Base-by-base conservation (phyloP, 1,139 yeast genomes). In the Candida sp. region DNA sequence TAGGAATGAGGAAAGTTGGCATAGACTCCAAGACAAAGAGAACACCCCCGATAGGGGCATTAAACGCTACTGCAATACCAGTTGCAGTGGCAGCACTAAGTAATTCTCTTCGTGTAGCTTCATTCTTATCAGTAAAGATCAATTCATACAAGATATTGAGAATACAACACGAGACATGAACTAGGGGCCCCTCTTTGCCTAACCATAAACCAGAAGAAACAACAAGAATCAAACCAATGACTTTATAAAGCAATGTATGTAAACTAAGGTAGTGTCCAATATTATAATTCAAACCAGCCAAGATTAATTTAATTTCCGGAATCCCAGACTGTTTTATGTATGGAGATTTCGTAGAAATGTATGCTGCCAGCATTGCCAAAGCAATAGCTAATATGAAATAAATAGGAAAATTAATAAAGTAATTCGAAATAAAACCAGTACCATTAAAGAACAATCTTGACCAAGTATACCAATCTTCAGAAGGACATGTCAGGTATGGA, bases 11-110 rank as follows among this genome's bases (percentile, higher is more conserved):
- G 54, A 77, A 84, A 38, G 82, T 75, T 4, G 85, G 80, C 47
- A 87, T 71, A 48, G 80, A 80, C 56, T 91, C 98, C 27, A 91
- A 66, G 3, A 90, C 87, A 63, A 91, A 91, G 27, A 91, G 64
- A 1, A 91, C 96, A 4, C 98, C 98, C 12, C 97, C 97, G 46
- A 91, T 87, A 1, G 98, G 98, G 0, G 97, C 86, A 44, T 90
- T 90, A 65, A 91, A 91, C 0, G 97, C 97, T 3, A 88, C 91
- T 0, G 96, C 87, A 11, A 91, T 91, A 6, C 97, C 98, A 0
- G 96, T 89, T 0, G 96, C 96, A 1, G 95, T 81, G 1, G 96
- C 95, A 0, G 98, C 96, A 32, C 87, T 79, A 35, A 89, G 66
- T 45, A 81, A 68, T 55, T 84, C 93, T 48, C 90, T 68, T 47